These are phyloP conservation scores for Pseudogymnoascus sp. DNA, from an alignment of 2,329 filamentous ascomycete genomes.

Conservation along the genomic window DNA sequence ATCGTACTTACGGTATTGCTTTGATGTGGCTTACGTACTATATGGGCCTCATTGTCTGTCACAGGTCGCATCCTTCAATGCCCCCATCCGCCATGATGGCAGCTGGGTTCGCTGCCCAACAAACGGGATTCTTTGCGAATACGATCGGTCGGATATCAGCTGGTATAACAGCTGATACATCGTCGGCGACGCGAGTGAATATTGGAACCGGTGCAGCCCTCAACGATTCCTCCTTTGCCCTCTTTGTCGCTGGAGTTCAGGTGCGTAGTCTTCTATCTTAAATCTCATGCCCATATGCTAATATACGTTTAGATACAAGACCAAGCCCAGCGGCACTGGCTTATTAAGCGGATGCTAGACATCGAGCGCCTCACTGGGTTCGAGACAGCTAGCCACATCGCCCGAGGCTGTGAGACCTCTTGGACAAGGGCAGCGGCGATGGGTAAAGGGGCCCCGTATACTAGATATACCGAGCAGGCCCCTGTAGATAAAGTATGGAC, in stretches of 20 bases:
- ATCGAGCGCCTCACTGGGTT: slow-evolving; percentile 78
- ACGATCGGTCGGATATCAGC: slow-evolving; percentile 74
- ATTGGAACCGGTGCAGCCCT: slow-evolving; percentile 73
- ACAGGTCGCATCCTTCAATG: slow-evolving; percentile 80
- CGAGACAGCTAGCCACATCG: slow-evolving; percentile 75
- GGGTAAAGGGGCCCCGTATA: slow-evolving; percentile 70
- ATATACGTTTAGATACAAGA: slow-evolving; percentile 54
- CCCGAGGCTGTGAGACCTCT: slow-evolving; percentile 71
- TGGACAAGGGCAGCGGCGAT: slow-evolving; percentile 71
- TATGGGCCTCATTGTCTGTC: slow-evolving; percentile 73
- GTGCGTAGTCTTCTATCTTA: slow-evolving; percentile 31
- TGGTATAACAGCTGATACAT: slow-evolving; percentile 49
- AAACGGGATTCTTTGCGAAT: slow-evolving; percentile 64
- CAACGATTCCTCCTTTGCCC: slow-evolving; percentile 70
- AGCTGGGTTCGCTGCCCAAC: slow-evolving; percentile 64
- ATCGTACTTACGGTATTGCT: slow-evolving; percentile 79
- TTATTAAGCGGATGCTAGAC: slow-evolving; percentile 63
- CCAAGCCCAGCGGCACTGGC: slow-evolving; percentile 66
- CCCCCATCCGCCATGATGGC: slow-evolving; percentile 85
- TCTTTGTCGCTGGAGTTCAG: slow-evolving; percentile 81
- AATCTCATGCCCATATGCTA: not conserved
- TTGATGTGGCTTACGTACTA: slow-evolving; percentile 84
- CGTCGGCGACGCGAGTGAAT: slow-evolving; percentile 50
- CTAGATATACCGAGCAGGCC: slow-evolving; percentile 36
- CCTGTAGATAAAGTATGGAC: slow-evolving; percentile 37